Evolutionary conservation across 768 basidiomycete species (phyloP), one percentile per base, ranked within the genome.

Genomic region (Trichaptum fuscoviolaceum): DNA sequence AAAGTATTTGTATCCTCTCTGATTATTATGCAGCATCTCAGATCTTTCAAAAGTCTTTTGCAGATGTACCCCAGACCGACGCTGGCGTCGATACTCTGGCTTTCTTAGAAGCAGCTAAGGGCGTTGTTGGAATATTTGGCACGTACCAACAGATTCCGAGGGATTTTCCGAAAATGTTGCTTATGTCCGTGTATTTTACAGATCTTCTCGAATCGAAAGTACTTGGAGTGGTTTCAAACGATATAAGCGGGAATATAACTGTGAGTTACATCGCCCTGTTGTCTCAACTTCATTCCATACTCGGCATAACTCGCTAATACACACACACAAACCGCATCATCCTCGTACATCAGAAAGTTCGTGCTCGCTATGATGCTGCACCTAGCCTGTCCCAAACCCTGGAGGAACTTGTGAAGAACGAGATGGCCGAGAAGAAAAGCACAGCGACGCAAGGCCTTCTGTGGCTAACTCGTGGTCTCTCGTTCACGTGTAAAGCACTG

Each of bases 101-200:
- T 62, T 99, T 99, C 81, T 83, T 96, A 71, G 89, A 96, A 71
- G 97, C 96, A 8, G 82, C 92, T 1, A 84, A 91, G 66, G 96
- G 95, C 52, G 84, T 99, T 60, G 90, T 95, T 67, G 88, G 89
- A 66, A 80, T 99, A 71, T 97, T 99, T 75, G 94, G 96, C 97
- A 70, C 66, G 85, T 75, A 34, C 64, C 12, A 15, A 10, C 1
- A 66, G 57, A 57, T 23, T 18, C 66, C 52, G 23, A 66, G 69
- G 27, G 57, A 61, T 35, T 62, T 27, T 66, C 27, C 25, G 34
- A 23, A 60, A 27, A 35, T 58, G 24, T 60, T 8, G 35, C 62
- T 52, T 27, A 61, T 24, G 26, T 42, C n/a, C 52, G 64, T 17
- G 61, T 61, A 25, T 27, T 57, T 52, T 36, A 64, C 35, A 25